phyloP scores from a whole-genome alignment of 2,329 filamentous ascomycete genomes.

The Mollisiaceae sp. region DNA sequence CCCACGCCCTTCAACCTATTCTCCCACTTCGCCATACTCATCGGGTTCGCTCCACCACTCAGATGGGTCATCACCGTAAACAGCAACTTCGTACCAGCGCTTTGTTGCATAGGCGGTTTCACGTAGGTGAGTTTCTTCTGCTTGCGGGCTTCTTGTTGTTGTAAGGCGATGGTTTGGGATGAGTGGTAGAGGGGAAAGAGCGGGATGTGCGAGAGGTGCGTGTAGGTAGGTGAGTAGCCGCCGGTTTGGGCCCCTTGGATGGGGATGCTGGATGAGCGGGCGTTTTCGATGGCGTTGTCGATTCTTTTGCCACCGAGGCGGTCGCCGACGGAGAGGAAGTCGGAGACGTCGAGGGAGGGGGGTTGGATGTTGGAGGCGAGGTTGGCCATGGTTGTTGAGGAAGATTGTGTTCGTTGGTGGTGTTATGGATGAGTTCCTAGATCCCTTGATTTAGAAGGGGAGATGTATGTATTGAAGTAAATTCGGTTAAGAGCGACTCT shows the following conservation, averaged over 20 bases:
- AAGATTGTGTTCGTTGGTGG: not conserved
- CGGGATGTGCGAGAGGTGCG: constrained; percentile 12
- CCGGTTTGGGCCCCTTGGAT: constrained; percentile 2
- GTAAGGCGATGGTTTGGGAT: not conserved
- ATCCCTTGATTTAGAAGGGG: not conserved
- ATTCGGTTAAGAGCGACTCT: not conserved
- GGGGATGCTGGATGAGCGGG: constrained; percentile 1
- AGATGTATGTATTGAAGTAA: not conserved
- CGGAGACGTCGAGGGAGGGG: not conserved
- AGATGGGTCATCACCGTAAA: not conserved
- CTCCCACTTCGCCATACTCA: constrained; percentile 15
- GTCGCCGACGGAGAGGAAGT: constrained; percentile 11
- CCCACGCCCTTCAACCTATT: constrained; percentile 1
- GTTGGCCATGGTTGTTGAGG: not conserved
- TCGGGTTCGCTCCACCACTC: not conserved
- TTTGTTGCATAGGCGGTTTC: not conserved
- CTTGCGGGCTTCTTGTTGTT: not conserved
- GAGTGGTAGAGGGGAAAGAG: constrained; percentile 7
- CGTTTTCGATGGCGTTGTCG: constrained; percentile 6
- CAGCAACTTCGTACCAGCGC: not conserved
- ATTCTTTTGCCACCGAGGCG: constrained; percentile 11
- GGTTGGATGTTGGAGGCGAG: not conserved
- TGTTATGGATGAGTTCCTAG: not conserved
- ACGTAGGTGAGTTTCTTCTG: not conserved
- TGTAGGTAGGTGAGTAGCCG: not conserved